Conservation (phyloP, 139 green algal genomes). For the Zygnema circumcarinatum region DNA sequence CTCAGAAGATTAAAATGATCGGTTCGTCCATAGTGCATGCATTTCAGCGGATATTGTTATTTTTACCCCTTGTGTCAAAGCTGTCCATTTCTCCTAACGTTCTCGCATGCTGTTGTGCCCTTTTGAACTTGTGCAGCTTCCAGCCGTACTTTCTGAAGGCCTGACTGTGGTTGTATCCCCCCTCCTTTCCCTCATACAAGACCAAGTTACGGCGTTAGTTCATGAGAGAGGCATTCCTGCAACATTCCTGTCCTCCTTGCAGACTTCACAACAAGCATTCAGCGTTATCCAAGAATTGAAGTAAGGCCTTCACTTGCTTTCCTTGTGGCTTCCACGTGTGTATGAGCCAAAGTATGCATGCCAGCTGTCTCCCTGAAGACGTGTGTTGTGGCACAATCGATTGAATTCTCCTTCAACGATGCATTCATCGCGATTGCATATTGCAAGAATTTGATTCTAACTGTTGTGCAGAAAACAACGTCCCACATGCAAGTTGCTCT, state of each 20-base stretch:
- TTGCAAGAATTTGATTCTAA: no score
- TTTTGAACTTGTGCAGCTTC: constrained; percentile 54
- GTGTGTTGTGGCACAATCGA: no score
- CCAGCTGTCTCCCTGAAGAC: no score
- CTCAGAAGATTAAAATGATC: background rate
- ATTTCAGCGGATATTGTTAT: background rate
- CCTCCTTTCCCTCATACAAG: constrained; percentile 89
- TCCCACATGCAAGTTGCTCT: constrained; percentile 74
- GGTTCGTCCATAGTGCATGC: background rate
- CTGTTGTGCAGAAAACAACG: constrained; percentile 36
- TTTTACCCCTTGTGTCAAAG: background rate
- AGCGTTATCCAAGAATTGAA: constrained; percentile 27
- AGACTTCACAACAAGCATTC: constrained; percentile 53
- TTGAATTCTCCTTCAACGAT: no score
- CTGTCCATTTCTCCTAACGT: no score
- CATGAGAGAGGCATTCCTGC: constrained; percentile 71
- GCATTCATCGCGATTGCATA: no score
- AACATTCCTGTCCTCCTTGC: constrained; percentile 79
- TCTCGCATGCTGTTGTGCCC: no score
- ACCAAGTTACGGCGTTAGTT: constrained; percentile 54
- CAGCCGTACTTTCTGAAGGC: constrained; percentile 79
- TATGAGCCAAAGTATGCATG: no score
- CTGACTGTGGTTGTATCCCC: constrained; percentile 94
- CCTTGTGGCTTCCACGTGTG: no score
- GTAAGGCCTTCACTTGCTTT: constrained; percentile 8